phyloP scores from a whole-genome alignment of 2,329 filamentous ascomycete genomes.

The Aspergillus puulaauensis region DNA sequence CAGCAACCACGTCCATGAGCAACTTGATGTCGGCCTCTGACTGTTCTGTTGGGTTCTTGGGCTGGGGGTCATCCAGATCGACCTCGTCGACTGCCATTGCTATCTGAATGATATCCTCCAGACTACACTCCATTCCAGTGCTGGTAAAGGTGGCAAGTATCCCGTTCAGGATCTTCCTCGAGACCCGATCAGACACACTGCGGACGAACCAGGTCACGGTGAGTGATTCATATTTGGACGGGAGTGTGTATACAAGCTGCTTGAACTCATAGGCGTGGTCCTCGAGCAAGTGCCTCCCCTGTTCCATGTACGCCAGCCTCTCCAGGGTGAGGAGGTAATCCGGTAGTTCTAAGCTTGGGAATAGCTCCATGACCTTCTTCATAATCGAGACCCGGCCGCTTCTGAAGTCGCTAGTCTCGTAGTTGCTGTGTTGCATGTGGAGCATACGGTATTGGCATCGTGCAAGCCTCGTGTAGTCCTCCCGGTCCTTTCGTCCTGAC shows the following conservation, averaged over 20 bases:
- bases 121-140: not conserved
- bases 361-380: not conserved
- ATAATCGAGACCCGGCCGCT: not conserved
- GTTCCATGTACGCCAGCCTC: not conserved
- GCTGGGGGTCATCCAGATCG: not conserved
- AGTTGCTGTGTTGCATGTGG: not conserved
- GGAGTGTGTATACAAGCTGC: not conserved
- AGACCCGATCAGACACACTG: not conserved
- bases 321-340: not conserved
- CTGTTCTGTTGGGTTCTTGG: not conserved
- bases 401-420: not conserved
- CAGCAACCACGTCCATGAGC: not conserved
- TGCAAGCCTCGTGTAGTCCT: not conserved
- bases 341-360: not conserved
- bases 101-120: not conserved
- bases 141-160: not conserved
- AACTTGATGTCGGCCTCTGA: not conserved
- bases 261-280: not conserved
- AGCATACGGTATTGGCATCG: not conserved
- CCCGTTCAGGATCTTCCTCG: not conserved
- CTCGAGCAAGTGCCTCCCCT: not conserved
- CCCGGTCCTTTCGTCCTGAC: not conserved
- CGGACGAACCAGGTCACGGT: not conserved
- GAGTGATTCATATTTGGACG: not conserved
- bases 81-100: not conserved